Conservation (phyloP, 441 rosid genomes). For the Capsella rubella region DNA sequence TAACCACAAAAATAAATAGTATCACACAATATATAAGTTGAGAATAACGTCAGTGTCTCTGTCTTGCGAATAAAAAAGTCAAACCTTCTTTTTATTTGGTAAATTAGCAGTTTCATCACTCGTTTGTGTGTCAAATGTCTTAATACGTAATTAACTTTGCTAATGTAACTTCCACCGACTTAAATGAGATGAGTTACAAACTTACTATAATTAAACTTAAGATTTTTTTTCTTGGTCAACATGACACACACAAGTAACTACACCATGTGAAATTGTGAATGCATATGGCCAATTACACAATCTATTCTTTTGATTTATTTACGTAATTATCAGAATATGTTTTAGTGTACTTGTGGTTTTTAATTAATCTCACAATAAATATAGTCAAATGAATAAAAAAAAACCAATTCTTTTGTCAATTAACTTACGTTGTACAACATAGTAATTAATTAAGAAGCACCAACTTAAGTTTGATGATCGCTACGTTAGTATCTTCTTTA, state of each 20-base stretch:
- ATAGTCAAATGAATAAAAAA: not conserved
- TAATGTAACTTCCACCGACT: conserved; percentile 25
- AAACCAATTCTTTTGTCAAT: conserved; percentile 13
- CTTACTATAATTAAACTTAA: not conserved
- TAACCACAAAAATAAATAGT: no score
- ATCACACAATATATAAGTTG: no score
- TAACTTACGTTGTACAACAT: conserved; percentile 20
- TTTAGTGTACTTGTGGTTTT: not conserved
- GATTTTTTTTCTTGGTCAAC: not conserved
- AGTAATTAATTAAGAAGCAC: conserved; percentile 24
- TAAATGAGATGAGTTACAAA: conserved; percentile 27
- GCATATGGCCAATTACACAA: no score
- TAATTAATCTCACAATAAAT: conserved; percentile 1
- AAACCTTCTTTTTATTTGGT: no score
- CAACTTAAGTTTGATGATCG: not conserved
- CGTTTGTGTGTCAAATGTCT: not conserved
- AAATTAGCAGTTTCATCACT: not conserved
- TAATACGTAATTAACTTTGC: conserved; percentile 2
- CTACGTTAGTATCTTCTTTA: conserved; percentile 26
- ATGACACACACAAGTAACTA: not conserved
- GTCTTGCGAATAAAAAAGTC: no score
- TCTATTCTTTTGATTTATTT: no score
- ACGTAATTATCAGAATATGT: no score
- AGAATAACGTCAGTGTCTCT: no score
- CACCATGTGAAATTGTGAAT: not conserved